Conservation (phyloP, 1,139 yeast genomes). For the Diutina neorugosa region DNA sequence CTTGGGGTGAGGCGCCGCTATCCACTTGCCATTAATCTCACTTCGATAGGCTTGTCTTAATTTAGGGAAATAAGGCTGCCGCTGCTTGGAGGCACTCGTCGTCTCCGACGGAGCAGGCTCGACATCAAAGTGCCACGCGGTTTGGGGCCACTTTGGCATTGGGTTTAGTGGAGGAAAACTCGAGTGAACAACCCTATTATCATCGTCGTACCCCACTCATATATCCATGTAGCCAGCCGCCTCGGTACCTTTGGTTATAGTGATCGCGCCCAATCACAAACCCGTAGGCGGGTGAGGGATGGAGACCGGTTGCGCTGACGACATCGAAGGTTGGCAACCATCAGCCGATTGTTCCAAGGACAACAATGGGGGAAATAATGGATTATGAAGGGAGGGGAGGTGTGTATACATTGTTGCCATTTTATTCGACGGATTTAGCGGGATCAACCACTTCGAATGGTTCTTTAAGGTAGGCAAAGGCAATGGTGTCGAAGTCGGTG, state of each 20-base stretch:
- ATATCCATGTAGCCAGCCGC: background rate
- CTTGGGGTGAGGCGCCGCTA: background rate
- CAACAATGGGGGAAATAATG: background rate
- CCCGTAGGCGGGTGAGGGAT: background rate
- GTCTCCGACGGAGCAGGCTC: background rate
- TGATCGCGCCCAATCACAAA: background rate
- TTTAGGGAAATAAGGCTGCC: background rate
- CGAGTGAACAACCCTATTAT: background rate
- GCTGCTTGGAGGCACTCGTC: background rate
- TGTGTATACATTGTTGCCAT: background rate
- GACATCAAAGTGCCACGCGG: background rate
- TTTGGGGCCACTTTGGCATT: background rate
- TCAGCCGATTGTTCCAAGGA: background rate
- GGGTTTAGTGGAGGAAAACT: background rate
- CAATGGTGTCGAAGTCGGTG: conserved; percentile 35
- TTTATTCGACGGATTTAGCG: background rate
- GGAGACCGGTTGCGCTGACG: background rate
- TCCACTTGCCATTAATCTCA: background rate
- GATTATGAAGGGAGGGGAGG: background rate
- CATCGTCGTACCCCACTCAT: background rate
- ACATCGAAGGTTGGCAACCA: background rate
- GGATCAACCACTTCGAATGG: conserved; percentile 30
- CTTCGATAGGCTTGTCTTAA: background rate
- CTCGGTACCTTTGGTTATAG: background rate
- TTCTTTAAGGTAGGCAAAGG: conserved; percentile 48